A percentile compares a stretch with the other conserved stretches of the same genome.
Conservation (phyloP, 2,329 filamentous ascomycete genomes). For the Monosporascus sp. region DNA sequence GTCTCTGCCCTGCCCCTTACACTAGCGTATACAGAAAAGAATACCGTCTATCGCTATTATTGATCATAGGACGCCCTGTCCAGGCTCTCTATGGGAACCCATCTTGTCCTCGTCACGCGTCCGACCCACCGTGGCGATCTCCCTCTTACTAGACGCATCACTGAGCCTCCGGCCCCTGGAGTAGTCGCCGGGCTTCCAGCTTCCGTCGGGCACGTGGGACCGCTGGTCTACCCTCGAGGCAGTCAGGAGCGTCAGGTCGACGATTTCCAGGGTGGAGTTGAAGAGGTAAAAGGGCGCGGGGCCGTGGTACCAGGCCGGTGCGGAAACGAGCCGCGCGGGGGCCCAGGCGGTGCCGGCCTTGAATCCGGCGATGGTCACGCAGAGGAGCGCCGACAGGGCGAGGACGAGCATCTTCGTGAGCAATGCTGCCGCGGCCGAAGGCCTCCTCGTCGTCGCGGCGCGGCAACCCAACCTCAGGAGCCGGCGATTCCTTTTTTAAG, state of each 20-base stretch:
- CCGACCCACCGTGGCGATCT: neutral
- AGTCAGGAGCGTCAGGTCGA: conserved; percentile 16
- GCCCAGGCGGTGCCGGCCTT: conserved; percentile 22
- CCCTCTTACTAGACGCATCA: neutral
- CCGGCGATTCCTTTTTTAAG: too few species aligned
- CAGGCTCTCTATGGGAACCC: too few species aligned
- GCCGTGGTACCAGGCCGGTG: conserved; percentile 26
- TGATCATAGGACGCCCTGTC: neutral
- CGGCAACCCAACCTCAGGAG: too few species aligned
- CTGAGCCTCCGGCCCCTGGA: conserved; percentile 2
- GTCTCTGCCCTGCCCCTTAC: too few species aligned
- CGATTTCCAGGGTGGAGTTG: conserved; percentile 27
- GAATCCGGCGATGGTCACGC: conserved; percentile 21
- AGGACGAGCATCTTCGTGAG: conserved; percentile 25
- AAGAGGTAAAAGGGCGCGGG: conserved; percentile 32
- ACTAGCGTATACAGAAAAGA: neutral
- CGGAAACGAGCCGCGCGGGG: conserved; percentile 12
- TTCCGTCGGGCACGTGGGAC: conserved; percentile 24
- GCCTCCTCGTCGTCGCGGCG: conserved; percentile 17
- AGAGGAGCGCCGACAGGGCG: conserved; percentile 12
- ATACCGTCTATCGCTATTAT: neutral
- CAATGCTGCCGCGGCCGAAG: conserved; percentile 29
- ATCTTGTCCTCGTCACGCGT: neutral
- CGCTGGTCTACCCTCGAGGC: conserved; percentile 19
- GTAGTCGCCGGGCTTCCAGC: conserved; percentile 20